A percentile compares a stretch with the other conserved stretches of the same genome.
phyloP scores from a whole-genome alignment of 192 early-diverging fungal genomes.

The Coemansia sp. region DNA sequence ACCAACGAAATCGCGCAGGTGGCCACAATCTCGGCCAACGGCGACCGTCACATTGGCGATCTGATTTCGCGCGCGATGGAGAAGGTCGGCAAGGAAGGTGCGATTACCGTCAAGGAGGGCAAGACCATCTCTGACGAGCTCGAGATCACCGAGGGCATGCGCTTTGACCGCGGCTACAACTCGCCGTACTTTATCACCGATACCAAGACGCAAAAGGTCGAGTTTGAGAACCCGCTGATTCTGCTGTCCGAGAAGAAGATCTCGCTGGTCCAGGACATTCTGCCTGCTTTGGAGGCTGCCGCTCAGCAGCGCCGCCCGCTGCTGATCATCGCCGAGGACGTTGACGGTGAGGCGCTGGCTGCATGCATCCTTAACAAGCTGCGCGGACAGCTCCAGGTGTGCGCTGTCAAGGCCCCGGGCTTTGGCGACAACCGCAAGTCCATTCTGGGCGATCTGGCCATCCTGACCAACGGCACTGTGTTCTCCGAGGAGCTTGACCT shows the following conservation, averaged over 20 bases:
- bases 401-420: slow-evolving; percentile 98
- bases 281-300: slow-evolving; percentile 94
- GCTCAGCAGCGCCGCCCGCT: slow-evolving; percentile 94
- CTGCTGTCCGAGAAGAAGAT: slow-evolving; percentile 99
- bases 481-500: slow-evolving; percentile 96
- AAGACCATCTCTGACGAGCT: slow-evolving; percentile 99
- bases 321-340: slow-evolving; percentile 96
- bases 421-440: slow-evolving; percentile 99
- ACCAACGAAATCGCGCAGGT: slow-evolving; percentile 97
- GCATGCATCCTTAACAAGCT: slow-evolving; percentile 99
- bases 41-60: slow-evolving; percentile 93
- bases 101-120: slow-evolving; percentile 99
- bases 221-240: slow-evolving; percentile 99
- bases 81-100: slow-evolving; percentile 99
- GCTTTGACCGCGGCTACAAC: slow-evolving; percentile 99
- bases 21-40: slow-evolving; percentile 99
- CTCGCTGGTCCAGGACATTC: slow-evolving; percentile 89
- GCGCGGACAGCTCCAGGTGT: slow-evolving; percentile 95
- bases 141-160: slow-evolving; percentile 99
- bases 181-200: slow-evolving; percentile 99
- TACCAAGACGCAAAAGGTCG: slow-evolving; percentile 96
- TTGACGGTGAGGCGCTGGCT: slow-evolving; percentile 99
- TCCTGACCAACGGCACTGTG: slow-evolving; percentile 94
- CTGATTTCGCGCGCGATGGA: slow-evolving; percentile 99
- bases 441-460: slow-evolving; percentile 95